Conservation (phyloP, 75 land plant species). For the Chamaecyparis obtusa region DNA sequence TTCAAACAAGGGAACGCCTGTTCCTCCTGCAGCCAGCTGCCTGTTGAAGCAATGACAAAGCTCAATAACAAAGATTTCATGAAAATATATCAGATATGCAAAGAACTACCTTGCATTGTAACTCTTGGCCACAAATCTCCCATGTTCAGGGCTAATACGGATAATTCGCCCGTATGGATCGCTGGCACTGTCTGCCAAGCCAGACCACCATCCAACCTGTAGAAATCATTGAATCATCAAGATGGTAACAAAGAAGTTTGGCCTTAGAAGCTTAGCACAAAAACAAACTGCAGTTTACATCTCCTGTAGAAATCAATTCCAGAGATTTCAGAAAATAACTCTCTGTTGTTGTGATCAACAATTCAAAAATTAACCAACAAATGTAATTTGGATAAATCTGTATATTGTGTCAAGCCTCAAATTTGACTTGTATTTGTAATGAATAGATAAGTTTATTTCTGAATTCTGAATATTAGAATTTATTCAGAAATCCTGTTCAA, state of each 20-base stretch:
- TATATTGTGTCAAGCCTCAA: too few species aligned
- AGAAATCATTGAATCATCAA: not conserved
- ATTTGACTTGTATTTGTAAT: too few species aligned
- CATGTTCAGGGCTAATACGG: conserved; percentile 78
- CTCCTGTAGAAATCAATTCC: not conserved
- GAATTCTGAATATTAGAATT: too few species aligned
- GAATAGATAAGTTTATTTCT: too few species aligned
- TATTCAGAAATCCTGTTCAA: too few species aligned
- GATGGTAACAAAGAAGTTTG: not conserved
- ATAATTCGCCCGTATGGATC: conserved; percentile 89
- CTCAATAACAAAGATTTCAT: not conserved
- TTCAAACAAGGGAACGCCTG: conserved; percentile 82
- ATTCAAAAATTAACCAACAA: not conserved
- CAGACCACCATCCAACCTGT: conserved; percentile 99
- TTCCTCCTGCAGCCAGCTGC: conserved; percentile 65
- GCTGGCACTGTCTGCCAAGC: conserved; percentile 57
- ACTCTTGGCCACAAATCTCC: conserved; percentile 87
- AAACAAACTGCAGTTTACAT: not conserved
- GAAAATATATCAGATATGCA: not conserved
- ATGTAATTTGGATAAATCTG: not conserved
- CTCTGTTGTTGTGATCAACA: not conserved
- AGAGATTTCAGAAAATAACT: not conserved
- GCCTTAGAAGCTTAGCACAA: not conserved
- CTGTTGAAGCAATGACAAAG: conserved; percentile 35
- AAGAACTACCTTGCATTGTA: conserved; percentile 71